Conservation (phyloP, 2,329 filamentous ascomycete genomes). For the Thelonectria olida region DNA sequence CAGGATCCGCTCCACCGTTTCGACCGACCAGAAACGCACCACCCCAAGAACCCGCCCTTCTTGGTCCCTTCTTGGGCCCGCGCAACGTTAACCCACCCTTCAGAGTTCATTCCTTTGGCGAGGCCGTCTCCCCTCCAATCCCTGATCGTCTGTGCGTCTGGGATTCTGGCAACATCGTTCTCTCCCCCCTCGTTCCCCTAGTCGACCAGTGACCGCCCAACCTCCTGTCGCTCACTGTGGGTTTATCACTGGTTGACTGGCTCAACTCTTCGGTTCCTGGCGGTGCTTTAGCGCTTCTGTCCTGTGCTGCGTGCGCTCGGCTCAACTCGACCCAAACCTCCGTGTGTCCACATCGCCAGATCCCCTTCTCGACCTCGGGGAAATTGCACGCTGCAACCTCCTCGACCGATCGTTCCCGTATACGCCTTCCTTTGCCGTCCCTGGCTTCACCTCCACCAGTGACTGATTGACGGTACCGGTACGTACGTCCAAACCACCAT, state of each 20-base stretch:
- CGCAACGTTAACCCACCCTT: constrained; percentile 2
- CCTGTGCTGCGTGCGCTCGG: constrained; percentile 5
- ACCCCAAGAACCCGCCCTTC: neutral
- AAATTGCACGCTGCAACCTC: constrained; percentile 24
- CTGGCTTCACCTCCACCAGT: neutral
- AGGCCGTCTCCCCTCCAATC: neutral
- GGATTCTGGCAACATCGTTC: constrained; percentile 8
- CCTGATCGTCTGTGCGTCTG: constrained; percentile 18
- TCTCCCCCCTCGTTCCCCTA: constrained; percentile 5
- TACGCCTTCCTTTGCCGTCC: constrained; percentile 8
- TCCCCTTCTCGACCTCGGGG: constrained; percentile 13
- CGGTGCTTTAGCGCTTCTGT: neutral
- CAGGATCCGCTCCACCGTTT: constrained; percentile 21
- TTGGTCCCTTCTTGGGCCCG: neutral
- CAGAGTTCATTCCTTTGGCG: neutral
- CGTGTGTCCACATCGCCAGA: constrained; percentile 23
- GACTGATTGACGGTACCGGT: constrained; percentile 17
- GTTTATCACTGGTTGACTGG: neutral
- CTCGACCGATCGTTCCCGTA: constrained; percentile 15
- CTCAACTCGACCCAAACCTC: constrained; percentile 9
- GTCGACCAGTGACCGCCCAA: constrained; percentile 11
- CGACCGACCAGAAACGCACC: constrained; percentile 19
- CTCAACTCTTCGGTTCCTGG: neutral
- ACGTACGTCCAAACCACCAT: constrained; percentile 8
- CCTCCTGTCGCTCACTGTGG: constrained; percentile 8